Evolutionary conservation across 2,329 filamentous ascomycete genomes (phyloP).

Genomic region (Fusarium sp.): DNA sequence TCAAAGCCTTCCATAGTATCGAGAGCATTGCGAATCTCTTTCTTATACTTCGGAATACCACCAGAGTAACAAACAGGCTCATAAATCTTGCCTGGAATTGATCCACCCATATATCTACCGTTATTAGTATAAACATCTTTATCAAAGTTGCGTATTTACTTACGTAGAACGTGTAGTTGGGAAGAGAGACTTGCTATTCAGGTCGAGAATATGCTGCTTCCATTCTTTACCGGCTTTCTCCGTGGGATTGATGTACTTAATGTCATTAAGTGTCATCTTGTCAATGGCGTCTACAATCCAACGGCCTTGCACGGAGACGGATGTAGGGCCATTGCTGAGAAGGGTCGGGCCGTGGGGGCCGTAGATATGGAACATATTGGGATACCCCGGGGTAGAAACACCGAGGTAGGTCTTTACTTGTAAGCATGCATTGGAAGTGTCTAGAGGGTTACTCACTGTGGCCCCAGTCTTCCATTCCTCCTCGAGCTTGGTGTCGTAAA

Average conservation of each 20-base stretch:
- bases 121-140: no score
- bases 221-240: conserved; percentile 59
- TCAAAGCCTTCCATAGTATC: conserved; percentile 39
- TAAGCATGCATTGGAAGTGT: neutral
- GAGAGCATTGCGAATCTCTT: conserved; percentile 37
- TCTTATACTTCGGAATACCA: conserved; percentile 53
- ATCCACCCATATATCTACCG: conserved; percentile 66
- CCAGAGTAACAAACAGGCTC: conserved; percentile 64
- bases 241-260: conserved; percentile 64
- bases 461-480: conserved; percentile 58
- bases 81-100: conserved; percentile 63
- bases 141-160: neutral
- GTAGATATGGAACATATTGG: conserved; percentile 66
- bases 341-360: conserved; percentile 68
- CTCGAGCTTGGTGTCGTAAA: conserved; percentile 52
- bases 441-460: conserved; percentile 20
- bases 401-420: conserved; percentile 56
- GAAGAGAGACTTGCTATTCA: conserved; percentile 61
- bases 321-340: conserved; percentile 66
- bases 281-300: conserved; percentile 65
- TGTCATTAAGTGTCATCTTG: conserved; percentile 58
- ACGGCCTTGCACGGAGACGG: conserved; percentile 65
- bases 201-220: conserved; percentile 61
- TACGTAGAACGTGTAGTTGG: conserved; percentile 53
- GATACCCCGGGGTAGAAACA: conserved; percentile 57